Evolutionary conservation across 306 rosid genomes (phyloP).

Genomic region (Vicia faba): DNA sequence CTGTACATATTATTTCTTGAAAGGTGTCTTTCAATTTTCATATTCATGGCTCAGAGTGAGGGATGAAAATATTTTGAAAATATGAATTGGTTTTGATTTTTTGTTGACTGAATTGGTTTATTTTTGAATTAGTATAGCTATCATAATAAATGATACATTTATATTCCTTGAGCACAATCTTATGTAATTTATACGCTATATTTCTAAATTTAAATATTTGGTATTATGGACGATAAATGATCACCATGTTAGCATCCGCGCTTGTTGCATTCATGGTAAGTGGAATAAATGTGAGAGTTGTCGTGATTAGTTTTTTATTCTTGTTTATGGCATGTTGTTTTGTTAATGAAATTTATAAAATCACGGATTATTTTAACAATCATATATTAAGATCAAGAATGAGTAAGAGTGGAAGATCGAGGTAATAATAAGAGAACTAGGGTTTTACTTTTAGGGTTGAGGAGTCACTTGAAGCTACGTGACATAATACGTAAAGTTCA

Average conservation of each 20-base stretch:
- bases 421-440: slow-evolving; percentile 6
- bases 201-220: slow-evolving; percentile 16
- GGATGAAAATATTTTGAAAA: neutral
- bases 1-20: neutral
- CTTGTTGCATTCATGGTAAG: slow-evolving; percentile 21
- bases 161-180: slow-evolving; percentile 1
- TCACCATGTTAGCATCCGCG: slow-evolving; percentile 22
- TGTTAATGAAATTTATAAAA: slow-evolving; percentile 3
- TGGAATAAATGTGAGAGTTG: slow-evolving; percentile 21
- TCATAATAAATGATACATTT: slow-evolving; percentile 17
- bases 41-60: slow-evolving; percentile 6
- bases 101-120: slow-evolving; percentile 25
- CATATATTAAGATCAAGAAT: slow-evolving; percentile 8
- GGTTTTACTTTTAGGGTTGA: slow-evolving; percentile 31
- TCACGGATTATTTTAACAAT: slow-evolving; percentile 6
- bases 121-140: neutral
- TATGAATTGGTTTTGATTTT: slow-evolving; percentile 14
- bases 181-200: neutral
- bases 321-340: slow-evolving; percentile 24
- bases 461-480: slow-evolving; percentile 1
- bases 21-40: slow-evolving; percentile 10
- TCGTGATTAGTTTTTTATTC: slow-evolving; percentile 22
- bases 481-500: neutral
- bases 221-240: neutral
- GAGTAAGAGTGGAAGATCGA: slow-evolving; percentile 8